Percentiles rank a stretch among this genome's conserved stretches.
Conservation (phyloP, 331 rosid genomes). For the Rosa hybrid region DNA sequence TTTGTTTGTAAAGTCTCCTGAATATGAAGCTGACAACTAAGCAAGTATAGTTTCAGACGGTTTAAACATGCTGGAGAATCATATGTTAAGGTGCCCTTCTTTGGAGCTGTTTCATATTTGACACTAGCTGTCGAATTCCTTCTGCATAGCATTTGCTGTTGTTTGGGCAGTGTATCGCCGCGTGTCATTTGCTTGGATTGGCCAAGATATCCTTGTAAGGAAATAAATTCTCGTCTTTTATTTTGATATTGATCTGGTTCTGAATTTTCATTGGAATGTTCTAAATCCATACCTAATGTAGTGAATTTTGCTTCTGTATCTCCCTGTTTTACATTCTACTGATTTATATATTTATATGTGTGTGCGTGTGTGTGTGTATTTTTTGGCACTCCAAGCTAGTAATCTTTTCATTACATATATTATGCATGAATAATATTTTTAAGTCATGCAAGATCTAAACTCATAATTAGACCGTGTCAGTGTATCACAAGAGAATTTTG, state of each 20-base stretch:
- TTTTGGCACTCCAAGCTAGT: neutral
- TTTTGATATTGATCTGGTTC: conserved; percentile 8
- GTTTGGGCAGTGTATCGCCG: conserved; percentile 81
- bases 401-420: neutral
- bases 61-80: conserved; percentile 74
- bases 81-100: conserved; percentile 72
- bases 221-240: conserved; percentile 19
- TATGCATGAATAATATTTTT: neutral
- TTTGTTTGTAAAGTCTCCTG: conserved; percentile 9
- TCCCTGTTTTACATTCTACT: neutral
- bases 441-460: neutral
- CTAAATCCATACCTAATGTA: neutral
- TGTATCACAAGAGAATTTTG: neutral
- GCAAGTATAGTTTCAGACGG: conserved; percentile 88
- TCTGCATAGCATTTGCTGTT: conserved; percentile 82
- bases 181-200: conserved; percentile 77
- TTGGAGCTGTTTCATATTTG: conserved; percentile 92
- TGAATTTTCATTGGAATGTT: conserved; percentile 15
- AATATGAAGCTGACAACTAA: conserved; percentile 44
- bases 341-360: neutral
- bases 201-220: conserved; percentile 98
- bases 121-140: conserved; percentile 84
- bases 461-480: neutral
- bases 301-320: neutral
- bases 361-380: no score